These are phyloP conservation scores for Populus alba DNA, from an alignment of 345 rosid genomes.

Conservation along the genomic window DNA sequence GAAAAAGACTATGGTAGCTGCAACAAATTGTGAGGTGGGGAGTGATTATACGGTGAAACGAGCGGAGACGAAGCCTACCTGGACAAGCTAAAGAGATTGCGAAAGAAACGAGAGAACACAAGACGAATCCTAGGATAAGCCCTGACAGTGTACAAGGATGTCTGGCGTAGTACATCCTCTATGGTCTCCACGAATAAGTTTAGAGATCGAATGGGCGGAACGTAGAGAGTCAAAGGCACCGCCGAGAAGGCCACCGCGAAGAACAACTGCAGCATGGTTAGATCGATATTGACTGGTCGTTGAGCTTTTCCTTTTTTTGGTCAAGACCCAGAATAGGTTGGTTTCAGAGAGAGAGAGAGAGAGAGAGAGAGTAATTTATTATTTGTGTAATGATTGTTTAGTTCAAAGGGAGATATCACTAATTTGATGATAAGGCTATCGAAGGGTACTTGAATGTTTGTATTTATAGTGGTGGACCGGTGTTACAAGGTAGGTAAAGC, in stretches of 20 bases:
- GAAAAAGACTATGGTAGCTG: not conserved
- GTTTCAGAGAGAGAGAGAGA: not conserved
- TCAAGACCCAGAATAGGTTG: not conserved
- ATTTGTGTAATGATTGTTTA: not conserved
- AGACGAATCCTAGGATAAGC: slow-evolving; percentile 38
- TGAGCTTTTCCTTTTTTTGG: not conserved
- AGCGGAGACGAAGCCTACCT: slow-evolving; percentile 2
- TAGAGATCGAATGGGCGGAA: slow-evolving; percentile 47
- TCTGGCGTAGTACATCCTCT: slow-evolving; percentile 33
- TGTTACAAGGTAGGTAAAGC: not conserved
- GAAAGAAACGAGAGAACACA: slow-evolving; percentile 31
- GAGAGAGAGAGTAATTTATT: not conserved
- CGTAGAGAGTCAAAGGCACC: slow-evolving; percentile 45
- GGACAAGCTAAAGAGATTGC: slow-evolving; percentile 15
- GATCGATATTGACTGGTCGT: not conserved
- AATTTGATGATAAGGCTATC: not conserved
- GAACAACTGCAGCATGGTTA: slow-evolving; percentile 40
- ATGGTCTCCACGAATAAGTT: slow-evolving; percentile 34
- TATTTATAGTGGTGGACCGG: not conserved
- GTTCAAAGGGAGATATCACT: not conserved
- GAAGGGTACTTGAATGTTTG: not conserved
- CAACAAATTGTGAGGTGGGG: not conserved
- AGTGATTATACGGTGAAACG: not conserved
- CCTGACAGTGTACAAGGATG: slow-evolving; percentile 14
- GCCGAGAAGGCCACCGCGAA: slow-evolving; percentile 53